phyloP scores from a whole-genome alignment of 352 stramenopile genomes.

The Phytophthora litchii region DNA sequence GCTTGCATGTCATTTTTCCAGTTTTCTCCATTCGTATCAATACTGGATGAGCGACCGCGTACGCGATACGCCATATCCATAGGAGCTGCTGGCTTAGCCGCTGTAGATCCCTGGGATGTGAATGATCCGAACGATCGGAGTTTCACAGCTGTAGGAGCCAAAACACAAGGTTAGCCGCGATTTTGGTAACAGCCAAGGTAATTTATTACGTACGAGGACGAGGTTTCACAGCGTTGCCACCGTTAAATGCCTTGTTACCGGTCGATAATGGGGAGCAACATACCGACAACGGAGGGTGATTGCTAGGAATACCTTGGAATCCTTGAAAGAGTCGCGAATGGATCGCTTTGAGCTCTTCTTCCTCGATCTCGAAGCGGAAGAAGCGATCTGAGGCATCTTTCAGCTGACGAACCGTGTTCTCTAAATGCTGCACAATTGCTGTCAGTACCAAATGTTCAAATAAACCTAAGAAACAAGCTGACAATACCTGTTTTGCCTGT shows the following conservation, averaged over 20 bases:
- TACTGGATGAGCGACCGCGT: slow-evolving; percentile 50
- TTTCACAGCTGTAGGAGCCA: slow-evolving; percentile 16
- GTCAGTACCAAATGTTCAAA: slow-evolving; percentile 4
- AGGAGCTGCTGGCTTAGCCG: slow-evolving; percentile 18
- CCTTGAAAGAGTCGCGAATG: slow-evolving; percentile 61
- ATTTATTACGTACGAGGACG: slow-evolving; percentile 39
- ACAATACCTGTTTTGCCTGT: slow-evolving; percentile 38
- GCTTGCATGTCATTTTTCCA: slow-evolving; percentile 55
- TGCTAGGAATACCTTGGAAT: slow-evolving; percentile 16
- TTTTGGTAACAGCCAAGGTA: neutral
- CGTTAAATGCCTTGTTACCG: slow-evolving; percentile 6
- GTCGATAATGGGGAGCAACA: slow-evolving; percentile 18
- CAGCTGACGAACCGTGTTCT: slow-evolving; percentile 65
- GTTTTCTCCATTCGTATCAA: slow-evolving; percentile 33
- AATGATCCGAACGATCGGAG: slow-evolving; percentile 42
- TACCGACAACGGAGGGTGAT: slow-evolving; percentile 10
- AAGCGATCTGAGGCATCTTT: slow-evolving; percentile 87
- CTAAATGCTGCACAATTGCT: slow-evolving; percentile 51
- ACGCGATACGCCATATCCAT: slow-evolving; percentile 73
- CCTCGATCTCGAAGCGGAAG: slow-evolving; percentile 94
- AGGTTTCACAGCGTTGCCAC: slow-evolving; percentile 15
- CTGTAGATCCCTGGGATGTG: slow-evolving; percentile 8
- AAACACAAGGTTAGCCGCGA: slow-evolving; percentile 11
- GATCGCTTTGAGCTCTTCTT: slow-evolving; percentile 89
- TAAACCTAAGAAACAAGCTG: neutral